Evolutionary conservation across 2,329 filamentous ascomycete species (phyloP).

Genomic region (Fusarium sp.): DNA sequence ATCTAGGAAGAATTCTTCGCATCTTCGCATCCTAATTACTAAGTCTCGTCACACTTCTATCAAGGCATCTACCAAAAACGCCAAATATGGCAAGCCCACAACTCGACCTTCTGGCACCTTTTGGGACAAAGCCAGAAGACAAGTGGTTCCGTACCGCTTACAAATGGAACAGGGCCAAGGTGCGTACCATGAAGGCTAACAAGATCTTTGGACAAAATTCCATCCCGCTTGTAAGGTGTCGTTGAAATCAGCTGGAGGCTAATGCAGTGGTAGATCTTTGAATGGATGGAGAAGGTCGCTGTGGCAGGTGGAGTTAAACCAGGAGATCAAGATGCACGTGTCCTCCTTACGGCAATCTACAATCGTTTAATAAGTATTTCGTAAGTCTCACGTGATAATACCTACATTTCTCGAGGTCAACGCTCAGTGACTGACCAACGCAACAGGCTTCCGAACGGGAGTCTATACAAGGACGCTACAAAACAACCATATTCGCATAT

Average conservation of each 20-base stretch:
- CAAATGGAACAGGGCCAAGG: neutral
- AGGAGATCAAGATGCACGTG: neutral
- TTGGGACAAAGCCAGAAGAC: neutral
- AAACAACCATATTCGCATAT: neutral
- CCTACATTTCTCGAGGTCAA: neutral
- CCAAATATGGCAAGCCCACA: neutral
- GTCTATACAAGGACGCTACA: neutral
- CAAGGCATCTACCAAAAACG: neutral
- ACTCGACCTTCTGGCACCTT: neutral
- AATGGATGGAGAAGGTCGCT: neutral
- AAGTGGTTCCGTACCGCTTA: neutral
- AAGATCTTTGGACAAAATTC: neutral
- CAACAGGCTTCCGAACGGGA: neutral
- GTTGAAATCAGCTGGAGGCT: neutral
- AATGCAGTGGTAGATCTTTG: neutral
- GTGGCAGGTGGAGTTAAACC: neutral
- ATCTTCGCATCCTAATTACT: neutral
- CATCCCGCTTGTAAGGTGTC: neutral
- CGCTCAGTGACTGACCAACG: neutral
- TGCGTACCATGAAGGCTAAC: neutral
- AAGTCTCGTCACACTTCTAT: neutral
- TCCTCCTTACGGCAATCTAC: neutral
- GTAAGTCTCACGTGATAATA: neutral
- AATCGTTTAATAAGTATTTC: neutral
- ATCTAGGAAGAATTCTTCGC: neutral